Evolutionary conservation across 768 basidiomycete genomes (phyloP).

Genomic region (Leccinum broughii): DNA sequence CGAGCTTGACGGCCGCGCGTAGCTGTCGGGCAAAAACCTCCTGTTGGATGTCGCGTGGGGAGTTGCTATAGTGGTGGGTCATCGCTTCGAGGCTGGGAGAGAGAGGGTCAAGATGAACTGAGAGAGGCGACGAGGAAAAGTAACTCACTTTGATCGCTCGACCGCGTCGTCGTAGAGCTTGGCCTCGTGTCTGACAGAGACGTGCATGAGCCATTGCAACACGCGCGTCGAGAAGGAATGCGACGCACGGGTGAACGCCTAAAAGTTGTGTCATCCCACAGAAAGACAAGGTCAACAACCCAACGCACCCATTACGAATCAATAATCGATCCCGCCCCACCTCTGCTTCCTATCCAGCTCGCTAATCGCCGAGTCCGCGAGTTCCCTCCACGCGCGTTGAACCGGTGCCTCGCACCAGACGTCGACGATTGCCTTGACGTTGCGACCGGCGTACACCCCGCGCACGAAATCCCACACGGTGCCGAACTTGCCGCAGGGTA

Average conservation of each 20-base stretch:
- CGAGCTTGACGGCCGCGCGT: slow-evolving; percentile 59
- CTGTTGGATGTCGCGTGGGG: slow-evolving; percentile 68
- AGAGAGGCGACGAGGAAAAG: not conserved
- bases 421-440: slow-evolving; percentile 71
- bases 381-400: slow-evolving; percentile 57
- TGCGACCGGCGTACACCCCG: slow-evolving; percentile 55
- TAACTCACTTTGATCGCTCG: slow-evolving; percentile 64
- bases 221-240: not conserved
- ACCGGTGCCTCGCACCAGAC: slow-evolving; percentile 90
- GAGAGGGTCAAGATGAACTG: not conserved
- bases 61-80: slow-evolving; percentile 77
- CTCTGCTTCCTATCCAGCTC: slow-evolving; percentile 44
- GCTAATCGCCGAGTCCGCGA: slow-evolving; percentile 69
- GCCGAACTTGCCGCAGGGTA: slow-evolving; percentile 53
- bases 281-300: too few species aligned
- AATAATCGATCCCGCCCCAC: slow-evolving; percentile 76
- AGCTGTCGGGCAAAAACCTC: slow-evolving; percentile 69
- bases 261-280: too few species aligned
- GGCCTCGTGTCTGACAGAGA: slow-evolving; percentile 60
- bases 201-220: not conserved
- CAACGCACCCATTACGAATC: slow-evolving; percentile 75
- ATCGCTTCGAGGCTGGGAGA: slow-evolving; percentile 64
- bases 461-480: slow-evolving; percentile 69
- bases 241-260: slow-evolving; percentile 26
- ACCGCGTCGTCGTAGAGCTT: slow-evolving; percentile 64